Base-by-base conservation (phyloP, 2,329 filamentous ascomycete genomes). In the Atkinsonella texensis region DNA sequence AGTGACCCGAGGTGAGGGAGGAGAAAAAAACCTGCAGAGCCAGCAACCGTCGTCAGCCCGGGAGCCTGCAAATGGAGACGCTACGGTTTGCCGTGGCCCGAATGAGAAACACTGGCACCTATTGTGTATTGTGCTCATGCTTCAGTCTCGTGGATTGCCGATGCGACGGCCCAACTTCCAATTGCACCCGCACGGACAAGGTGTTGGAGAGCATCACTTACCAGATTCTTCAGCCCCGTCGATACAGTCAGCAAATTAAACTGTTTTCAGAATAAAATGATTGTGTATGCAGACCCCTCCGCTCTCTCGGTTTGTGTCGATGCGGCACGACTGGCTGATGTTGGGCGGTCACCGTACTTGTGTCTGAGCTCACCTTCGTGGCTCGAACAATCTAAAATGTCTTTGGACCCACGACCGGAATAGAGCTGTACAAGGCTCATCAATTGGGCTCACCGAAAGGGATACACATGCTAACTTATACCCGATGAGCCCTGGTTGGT, bases 391-490 rank as follows among this genome's bases (percentile, higher is more conserved):
- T 28, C 11, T 15, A 39, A 23, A 48, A 17, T 2, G 18, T 8
- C 18, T 17, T 40, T 13, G 20, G 38, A 39, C 10, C 31, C 46
- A 39, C 41, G 20, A 50, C 17, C 33, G 40, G 33, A 17, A 46
- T 47, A 23, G 28, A 40, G 48, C 35, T 48, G 51, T 48, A 52
- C 54, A 56, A 28, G 52, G 55, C 53, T 54, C 54, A 44, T 55
- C 52, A 49, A 51, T 48, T 52, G 47, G 39, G 38, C 48, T 49
- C 45, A 52, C 47, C 52, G 42, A 52, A 42, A 56, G 56, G 63
- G 64, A 63, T 59, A 61, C 54, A 56, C 56, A 60, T 61, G 62
- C 62, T 58, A 69, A 67, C 67, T 70, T 70, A 70, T 70, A 70
- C 65, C 63, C 58, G 59, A 58, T 61, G 54, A 57, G 60, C 56